Base-by-base conservation (phyloP, 306 rosid genomes). In the Alnus glutinosa region DNA sequence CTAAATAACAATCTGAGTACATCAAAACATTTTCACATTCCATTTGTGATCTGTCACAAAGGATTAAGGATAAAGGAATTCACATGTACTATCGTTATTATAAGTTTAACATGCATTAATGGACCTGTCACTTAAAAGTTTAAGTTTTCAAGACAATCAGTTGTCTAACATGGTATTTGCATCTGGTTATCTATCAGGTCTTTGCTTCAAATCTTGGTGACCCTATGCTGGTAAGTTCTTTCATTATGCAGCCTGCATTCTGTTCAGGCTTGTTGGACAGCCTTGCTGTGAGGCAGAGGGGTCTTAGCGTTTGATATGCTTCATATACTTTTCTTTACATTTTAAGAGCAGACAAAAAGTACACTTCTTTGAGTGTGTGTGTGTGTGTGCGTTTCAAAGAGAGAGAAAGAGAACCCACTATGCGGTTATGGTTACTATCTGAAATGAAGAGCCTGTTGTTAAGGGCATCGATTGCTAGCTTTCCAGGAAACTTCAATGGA, bases 401-500 rank as follows among this genome's bases (percentile, higher is more conserved):
- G 81, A 70, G 81, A 70, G 83, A 47, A 74, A 80, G 85, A 79
- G 75, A 44, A 83, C 91, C 42, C 89, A 92, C 97, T 85, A 94
- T 89, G 89, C 97, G 97, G 76, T 94, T 92, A 77, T 92, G 98
- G 85, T 89, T 94, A 84, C 98, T 94, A 88, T 94, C 98, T 70
- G 98, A 92, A 83, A 94, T 92, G 85, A 94, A 94, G 86, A 94
- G 98, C 87, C 97, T 94, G 85, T 91, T 83, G 81, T 94, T 94
- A 73, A 87, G 90, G 78, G 83, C 90, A 86, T 92, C 98, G 71
- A 90, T 76, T 37, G 97, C 92, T 69, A 94, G 90, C 92, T 94
- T 94, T 77, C 98, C 98, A 52, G 98, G 98, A 89, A 92, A 94
- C 90, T 94, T 94, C 80, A 94, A 83, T 5, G 98, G 98, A 71